These are phyloP conservation scores for Cryptomeria japonica DNA, from an alignment of 75 land plant genomes.

Conservation along the genomic window DNA sequence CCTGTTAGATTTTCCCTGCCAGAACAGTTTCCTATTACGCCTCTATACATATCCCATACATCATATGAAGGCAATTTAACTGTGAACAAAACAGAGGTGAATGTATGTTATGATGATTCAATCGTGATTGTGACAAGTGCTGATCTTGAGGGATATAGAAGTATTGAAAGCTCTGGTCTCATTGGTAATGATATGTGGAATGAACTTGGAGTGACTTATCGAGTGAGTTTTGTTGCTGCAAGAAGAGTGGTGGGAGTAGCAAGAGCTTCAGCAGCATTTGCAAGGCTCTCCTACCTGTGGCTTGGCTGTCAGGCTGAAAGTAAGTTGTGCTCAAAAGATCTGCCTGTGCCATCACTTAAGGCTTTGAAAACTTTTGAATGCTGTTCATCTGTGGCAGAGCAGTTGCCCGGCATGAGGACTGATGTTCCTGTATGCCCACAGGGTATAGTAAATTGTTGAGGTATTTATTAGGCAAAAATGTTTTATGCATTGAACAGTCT, in stretches of 20 bases:
- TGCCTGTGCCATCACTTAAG: slow-evolving; percentile 1
- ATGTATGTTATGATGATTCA: slow-evolving; percentile 22
- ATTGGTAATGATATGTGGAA: slow-evolving; percentile 41
- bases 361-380: slow-evolving; percentile 14
- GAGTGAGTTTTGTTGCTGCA: slow-evolving; percentile 38
- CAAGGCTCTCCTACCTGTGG: slow-evolving; percentile 42
- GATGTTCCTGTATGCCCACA: slow-evolving; percentile 33
- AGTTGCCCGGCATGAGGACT: slow-evolving; percentile 18
- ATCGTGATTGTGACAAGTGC: slow-evolving; percentile 38
- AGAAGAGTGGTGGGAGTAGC: slow-evolving; percentile 27
- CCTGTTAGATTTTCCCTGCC: not conserved
- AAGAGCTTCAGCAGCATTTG: slow-evolving; percentile 47
- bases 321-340: slow-evolving; percentile 16
- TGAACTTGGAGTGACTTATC: slow-evolving; percentile 31
- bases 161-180: slow-evolving; percentile 45
- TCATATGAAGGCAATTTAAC: slow-evolving; percentile 1
- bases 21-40: slow-evolving; percentile 8
- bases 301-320: slow-evolving; percentile 39
- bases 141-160: slow-evolving; percentile 42
- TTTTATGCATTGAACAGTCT: not conserved
- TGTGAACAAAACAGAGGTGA: not conserved
- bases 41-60: slow-evolving; percentile 6
- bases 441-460: slow-evolving; percentile 35
- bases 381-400: slow-evolving; percentile 26
- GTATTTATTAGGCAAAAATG: not conserved